Evolutionary conservation across 2,329 filamentous ascomycete species (phyloP).

Genomic region (Exophiala xenobiotica): DNA sequence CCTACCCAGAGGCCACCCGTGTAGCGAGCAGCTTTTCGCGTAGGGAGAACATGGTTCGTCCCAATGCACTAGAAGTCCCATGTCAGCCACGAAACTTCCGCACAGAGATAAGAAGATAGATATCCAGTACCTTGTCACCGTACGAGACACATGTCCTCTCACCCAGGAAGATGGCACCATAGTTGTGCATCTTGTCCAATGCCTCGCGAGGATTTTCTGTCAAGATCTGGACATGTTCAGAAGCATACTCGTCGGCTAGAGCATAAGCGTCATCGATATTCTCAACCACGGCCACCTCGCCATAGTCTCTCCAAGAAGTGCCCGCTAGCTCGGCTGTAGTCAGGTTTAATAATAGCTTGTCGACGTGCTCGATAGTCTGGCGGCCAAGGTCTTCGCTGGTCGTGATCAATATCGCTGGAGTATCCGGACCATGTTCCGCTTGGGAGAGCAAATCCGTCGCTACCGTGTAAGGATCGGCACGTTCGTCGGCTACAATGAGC

Average conservation of each 20-base stretch:
- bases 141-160: conserved; percentile 55
- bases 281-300: conserved; percentile 49
- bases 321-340: conserved; percentile 46
- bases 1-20: conserved; percentile 57
- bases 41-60: conserved; percentile 57
- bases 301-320: conserved; percentile 47
- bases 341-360: conserved; percentile 43
- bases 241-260: conserved; percentile 50
- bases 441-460: conserved; percentile 51
- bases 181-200: conserved; percentile 52
- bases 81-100: too few relatives aligned
- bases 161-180: conserved; percentile 53
- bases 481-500: conserved; percentile 50
- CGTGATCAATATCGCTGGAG: conserved; percentile 52
- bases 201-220: conserved; percentile 50
- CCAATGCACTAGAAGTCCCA: conserved; percentile 58
- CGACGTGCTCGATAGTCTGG: conserved; percentile 40
- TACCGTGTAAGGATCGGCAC: conserved; percentile 47
- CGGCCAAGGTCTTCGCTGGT: conserved; percentile 43
- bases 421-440: conserved; percentile 55
- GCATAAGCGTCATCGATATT: conserved; percentile 44
- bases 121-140: conserved; percentile 47
- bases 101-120: background rate
- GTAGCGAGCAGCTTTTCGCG: conserved; percentile 48
- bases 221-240: conserved; percentile 54